Percentiles rank a stretch among this genome's conserved stretches.
These are phyloP conservation scores for Pseudogymnoascus sp. DNA, from an alignment of 2,329 filamentous ascomycete genomes.

Conservation along the genomic window DNA sequence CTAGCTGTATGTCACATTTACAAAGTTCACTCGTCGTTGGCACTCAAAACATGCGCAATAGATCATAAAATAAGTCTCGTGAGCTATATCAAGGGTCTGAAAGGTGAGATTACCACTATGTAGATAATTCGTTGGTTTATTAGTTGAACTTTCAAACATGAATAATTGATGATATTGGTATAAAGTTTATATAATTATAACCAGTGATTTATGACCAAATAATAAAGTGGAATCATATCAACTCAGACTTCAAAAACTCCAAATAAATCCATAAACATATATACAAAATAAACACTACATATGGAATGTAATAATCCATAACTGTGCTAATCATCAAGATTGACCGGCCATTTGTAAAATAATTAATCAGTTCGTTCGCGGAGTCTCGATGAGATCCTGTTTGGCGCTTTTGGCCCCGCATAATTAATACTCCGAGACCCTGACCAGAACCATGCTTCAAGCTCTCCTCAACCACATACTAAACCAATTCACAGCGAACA, in stretches of 20 bases:
- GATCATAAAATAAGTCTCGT: not conserved
- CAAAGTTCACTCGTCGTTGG: not conserved
- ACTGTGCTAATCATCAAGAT: not conserved
- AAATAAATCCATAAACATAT: too few relatives aligned
- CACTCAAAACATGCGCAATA: not conserved
- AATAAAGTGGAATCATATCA: too few relatives aligned
- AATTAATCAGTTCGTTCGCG: not conserved
- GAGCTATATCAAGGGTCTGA: not conserved
- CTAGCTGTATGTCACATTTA: not conserved
- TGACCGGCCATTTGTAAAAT: not conserved
- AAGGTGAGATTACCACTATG: not conserved
- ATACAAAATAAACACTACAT: not conserved
- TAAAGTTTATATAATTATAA: not conserved
- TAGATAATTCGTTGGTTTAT: not conserved
- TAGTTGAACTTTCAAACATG: too few relatives aligned
- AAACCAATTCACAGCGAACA: constrained; percentile 4
- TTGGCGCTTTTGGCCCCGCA: not conserved
- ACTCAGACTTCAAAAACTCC: too few relatives aligned
- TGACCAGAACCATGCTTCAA: not conserved
- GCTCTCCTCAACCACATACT: not conserved
- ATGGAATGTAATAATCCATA: not conserved
- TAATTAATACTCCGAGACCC: constrained; percentile 3
- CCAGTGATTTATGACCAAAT: not conserved
- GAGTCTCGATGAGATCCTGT: not conserved
- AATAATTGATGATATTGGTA: not conserved